Conservation (phyloP, 441 rosid species). For the Viola pubescens region DNA sequence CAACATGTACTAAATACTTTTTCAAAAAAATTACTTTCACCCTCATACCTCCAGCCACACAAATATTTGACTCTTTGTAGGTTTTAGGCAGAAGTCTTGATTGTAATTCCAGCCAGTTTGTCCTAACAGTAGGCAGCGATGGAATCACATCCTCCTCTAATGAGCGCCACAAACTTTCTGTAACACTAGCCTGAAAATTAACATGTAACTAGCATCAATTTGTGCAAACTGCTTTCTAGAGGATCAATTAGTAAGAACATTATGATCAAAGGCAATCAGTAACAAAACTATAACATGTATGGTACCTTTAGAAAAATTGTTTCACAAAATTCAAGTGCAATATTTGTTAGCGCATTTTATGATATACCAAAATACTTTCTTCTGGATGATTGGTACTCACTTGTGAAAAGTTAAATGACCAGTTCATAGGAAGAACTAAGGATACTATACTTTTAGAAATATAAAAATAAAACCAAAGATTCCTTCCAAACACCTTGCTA, state of each 20-base stretch:
- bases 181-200: conserved; percentile 53
- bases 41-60: conserved; percentile 98
- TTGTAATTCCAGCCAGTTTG: conserved; percentile 95
- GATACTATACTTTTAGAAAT: neutral
- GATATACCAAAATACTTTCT: too few species aligned
- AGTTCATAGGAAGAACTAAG: neutral
- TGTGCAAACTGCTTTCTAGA: conserved; percentile 4
- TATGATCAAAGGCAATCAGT: too few species aligned
- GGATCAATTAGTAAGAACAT: too few species aligned
- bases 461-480: neutral
- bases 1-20: conserved; percentile 5
- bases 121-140: conserved; percentile 57
- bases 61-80: conserved; percentile 67
- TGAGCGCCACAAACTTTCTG: conserved; percentile 74
- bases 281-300: too few species aligned
- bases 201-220: conserved; percentile 12
- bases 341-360: too few species aligned
- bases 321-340: too few species aligned
- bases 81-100: conserved; percentile 63
- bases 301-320: too few species aligned
- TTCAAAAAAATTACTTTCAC: conserved; percentile 27
- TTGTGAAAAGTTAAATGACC: neutral
- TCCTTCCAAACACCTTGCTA: neutral
- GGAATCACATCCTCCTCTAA: conserved; percentile 92
- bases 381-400: too few species aligned